Evolutionary conservation across 2,329 filamentous ascomycete species (phyloP), one percentile per base, ranked within the genome.

Genomic region (Hirsutella thompsonii): DNA sequence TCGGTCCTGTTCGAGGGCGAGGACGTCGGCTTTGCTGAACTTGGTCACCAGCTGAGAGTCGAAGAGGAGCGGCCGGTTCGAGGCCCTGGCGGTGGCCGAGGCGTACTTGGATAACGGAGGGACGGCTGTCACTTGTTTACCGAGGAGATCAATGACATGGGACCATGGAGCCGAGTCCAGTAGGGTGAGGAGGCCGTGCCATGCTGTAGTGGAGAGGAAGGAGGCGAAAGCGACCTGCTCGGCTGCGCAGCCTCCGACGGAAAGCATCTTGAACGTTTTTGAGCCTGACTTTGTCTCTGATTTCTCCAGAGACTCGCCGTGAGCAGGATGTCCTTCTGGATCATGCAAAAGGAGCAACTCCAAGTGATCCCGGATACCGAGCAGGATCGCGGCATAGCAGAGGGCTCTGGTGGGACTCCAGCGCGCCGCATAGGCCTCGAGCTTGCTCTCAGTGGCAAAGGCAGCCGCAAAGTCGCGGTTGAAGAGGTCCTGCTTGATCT

Each of bases 391-490:
- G n/a, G 77, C 68, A 61, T 96, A 96, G 47, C 81, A 86, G 40
- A 96, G 64, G 0, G 88, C 83, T 40, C 92, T 72, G 40, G 83
- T 83, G 2, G 90, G 85, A 60, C 88, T 94, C 89, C 90, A 98
- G 51, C 92, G 69, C 41, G 86, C 76, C 8, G 87, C 86, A 65
- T 98, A 98, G 9, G 83, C 84, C 45, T 83, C 76, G 16, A 95
- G 70, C 51, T 81, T 74, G 36, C 82, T 76, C 42, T 76, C 70
- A 36, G 69, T 70, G 1, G 78, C 79, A 62, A 96, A 98, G 0
- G 90, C 90, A 14, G 68, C 64, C 11, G 70, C 70, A 61, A 96
- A 96, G 57, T 96, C 85, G 26, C 92, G 77, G 44, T 83, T 79
- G 58, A 82, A 96, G 8, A 98, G 70, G 47, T 90, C 85, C 8